These are phyloP conservation scores for Anethum foeniculum DNA, from an alignment of 140 eudicot genomes.

Conservation along the genomic window DNA sequence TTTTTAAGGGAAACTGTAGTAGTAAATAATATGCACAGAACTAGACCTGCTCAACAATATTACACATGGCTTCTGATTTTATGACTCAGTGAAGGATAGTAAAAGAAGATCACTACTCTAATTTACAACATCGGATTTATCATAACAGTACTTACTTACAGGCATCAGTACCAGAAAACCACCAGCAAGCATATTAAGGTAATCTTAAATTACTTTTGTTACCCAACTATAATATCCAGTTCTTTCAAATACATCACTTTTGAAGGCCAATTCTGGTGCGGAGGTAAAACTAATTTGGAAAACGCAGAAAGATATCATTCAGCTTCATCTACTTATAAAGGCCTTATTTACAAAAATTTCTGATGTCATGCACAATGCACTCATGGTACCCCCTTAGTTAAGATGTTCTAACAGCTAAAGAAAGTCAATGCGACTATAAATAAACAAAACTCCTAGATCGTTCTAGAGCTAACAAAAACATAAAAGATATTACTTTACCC, in stretches of 20 bases:
- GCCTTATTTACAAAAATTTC: neutral
- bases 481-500: neutral
- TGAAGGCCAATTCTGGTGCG: neutral
- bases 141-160: neutral
- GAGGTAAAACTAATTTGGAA: neutral
- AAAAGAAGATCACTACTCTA: neutral
- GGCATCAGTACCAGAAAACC: neutral
- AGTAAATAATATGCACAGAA: neutral
- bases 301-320: neutral
- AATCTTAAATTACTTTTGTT: neutral
- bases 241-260: neutral
- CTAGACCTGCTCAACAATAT: neutral
- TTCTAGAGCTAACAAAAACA: neutral
- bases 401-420: neutral
- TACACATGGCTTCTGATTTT: neutral
- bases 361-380: neutral
- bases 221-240: constrained; percentile 1
- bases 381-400: neutral
- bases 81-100: neutral
- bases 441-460: neutral
- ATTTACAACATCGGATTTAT: neutral
- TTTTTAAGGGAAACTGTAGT: neutral
- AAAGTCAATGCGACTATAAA: neutral
- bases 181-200: neutral
- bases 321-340: neutral